These are phyloP conservation scores for Solanum virginianum DNA, from an alignment of 257 asterid genomes.

Conservation along the genomic window DNA sequence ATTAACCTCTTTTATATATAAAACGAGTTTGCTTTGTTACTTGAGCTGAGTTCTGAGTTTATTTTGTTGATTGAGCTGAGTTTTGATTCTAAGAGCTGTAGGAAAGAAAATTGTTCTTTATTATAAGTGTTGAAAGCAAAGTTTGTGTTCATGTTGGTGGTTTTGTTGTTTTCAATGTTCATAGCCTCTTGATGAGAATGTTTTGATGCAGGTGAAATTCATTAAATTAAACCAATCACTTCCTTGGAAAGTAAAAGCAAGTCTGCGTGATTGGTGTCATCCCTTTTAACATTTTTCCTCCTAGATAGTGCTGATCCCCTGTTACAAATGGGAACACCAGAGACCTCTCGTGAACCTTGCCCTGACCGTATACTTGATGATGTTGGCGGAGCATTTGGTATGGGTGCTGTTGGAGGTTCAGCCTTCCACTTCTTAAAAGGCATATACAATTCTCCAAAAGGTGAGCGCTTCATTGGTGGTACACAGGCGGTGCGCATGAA, in stretches of 20 bases:
- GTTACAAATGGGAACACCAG: slow-evolving; percentile 69
- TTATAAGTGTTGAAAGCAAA: neutral
- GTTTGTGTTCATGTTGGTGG: neutral
- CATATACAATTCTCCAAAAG: slow-evolving; percentile 21
- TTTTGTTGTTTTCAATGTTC: neutral
- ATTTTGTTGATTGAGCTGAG: neutral
- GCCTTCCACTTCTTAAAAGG: slow-evolving; percentile 30
- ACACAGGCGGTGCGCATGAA: slow-evolving; percentile 26
- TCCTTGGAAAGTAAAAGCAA: neutral
- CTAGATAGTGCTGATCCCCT: neutral
- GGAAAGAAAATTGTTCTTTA: neutral
- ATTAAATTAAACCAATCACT: neutral
- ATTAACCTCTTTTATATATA: neutral
- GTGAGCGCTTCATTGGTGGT: slow-evolving; percentile 18
- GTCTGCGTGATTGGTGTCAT: neutral
- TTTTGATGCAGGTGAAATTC: neutral
- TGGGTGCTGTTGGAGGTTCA: slow-evolving; percentile 53
- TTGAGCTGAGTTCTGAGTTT: neutral
- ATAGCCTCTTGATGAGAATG: neutral
- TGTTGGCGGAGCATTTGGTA: slow-evolving; percentile 75
- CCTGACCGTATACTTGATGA: slow-evolving; percentile 93
- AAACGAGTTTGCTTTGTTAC: neutral
- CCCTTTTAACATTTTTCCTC: neutral
- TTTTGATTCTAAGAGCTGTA: neutral
- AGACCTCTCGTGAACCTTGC: slow-evolving; percentile 83